A percentile compares a stretch with the other conserved stretches of the same genome.
These are phyloP conservation scores for Podila clonocystis DNA, from an alignment of 192 early-diverging fungal genomes.

Conservation along the genomic window DNA sequence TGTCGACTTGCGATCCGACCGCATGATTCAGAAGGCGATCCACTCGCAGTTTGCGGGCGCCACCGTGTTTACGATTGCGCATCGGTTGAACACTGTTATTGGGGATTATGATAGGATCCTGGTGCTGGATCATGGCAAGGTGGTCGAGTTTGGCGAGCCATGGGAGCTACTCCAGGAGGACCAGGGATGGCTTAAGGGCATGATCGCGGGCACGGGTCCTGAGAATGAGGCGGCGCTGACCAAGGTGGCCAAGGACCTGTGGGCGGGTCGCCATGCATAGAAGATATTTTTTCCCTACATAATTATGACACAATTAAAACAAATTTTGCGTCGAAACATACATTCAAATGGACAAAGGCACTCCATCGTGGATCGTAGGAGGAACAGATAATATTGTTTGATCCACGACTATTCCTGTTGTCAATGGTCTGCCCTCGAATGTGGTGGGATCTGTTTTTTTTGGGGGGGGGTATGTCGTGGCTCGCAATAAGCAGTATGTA, in stretches of 20 bases:
- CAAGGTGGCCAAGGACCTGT: constrained; percentile 32
- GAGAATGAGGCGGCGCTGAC: constrained; percentile 37
- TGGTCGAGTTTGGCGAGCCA: constrained; percentile 78
- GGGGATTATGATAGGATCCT: constrained; percentile 70
- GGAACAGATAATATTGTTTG: too few species aligned
- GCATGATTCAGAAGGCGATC: constrained; percentile 76
- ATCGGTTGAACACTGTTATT: constrained; percentile 61
- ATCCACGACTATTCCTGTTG: too few species aligned
- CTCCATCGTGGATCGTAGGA: too few species aligned
- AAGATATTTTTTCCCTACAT: too few species aligned
- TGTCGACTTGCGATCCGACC: constrained; percentile 68
- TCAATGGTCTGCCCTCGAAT: too few species aligned
- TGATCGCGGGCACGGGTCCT: constrained; percentile 45
- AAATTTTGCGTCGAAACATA: too few species aligned
- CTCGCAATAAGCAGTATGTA: too few species aligned
- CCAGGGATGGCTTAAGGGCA: constrained; percentile 33
- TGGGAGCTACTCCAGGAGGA: constrained; percentile 59
- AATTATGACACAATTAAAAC: too few species aligned
- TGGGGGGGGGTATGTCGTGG: too few species aligned
- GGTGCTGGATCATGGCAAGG: constrained; percentile 78
- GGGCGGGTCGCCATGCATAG: constrained; percentile 11
- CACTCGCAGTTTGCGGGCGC: constrained; percentile 50
- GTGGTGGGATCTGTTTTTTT: too few species aligned
- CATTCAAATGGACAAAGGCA: too few species aligned
- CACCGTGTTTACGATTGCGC: constrained; percentile 62